These are phyloP conservation scores for Helichrysum umbraculigerum DNA, from an alignment of 129 eudicot genomes.

Conservation along the genomic window DNA sequence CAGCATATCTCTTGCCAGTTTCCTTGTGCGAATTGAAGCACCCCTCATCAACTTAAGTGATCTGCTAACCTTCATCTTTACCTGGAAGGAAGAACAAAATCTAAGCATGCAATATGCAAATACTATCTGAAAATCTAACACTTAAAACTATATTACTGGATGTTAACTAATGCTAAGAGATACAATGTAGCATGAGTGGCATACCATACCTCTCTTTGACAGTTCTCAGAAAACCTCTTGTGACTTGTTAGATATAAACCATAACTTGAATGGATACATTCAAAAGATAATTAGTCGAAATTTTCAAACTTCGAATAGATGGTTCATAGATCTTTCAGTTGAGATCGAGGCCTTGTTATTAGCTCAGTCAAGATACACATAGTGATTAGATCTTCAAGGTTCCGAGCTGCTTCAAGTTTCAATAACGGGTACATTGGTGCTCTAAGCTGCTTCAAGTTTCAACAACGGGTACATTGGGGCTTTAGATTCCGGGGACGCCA, in stretches of 20 bases:
- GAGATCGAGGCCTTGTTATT: background rate
- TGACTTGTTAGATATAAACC: background rate
- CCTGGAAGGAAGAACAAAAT: constrained; percentile 45
- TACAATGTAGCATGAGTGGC: background rate
- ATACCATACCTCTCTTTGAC: constrained; percentile 88
- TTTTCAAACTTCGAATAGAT: background rate
- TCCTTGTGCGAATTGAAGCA: constrained; percentile 89
- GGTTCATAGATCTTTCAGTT: background rate
- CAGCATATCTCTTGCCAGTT: constrained; percentile 92
- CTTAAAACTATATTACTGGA: constrained; percentile 20
- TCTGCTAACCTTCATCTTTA: constrained; percentile 92
- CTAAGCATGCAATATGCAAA: constrained; percentile 20
- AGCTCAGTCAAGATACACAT: background rate
- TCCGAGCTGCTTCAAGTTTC: background rate
- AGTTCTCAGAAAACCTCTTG: constrained; percentile 80
- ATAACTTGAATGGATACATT: background rate
- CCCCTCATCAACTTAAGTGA: constrained; percentile 95
- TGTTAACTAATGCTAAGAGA: constrained; percentile 23
- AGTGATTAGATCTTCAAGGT: background rate
- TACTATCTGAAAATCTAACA: constrained; percentile 5
- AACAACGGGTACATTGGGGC: no score
- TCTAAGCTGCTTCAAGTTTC: background rate
- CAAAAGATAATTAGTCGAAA: background rate
- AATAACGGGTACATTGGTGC: no score
- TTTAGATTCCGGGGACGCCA: background rate